Evolutionary conservation across 148 eudicot genomes (phyloP).

Genomic region (Rhododendron mucronatum): DNA sequence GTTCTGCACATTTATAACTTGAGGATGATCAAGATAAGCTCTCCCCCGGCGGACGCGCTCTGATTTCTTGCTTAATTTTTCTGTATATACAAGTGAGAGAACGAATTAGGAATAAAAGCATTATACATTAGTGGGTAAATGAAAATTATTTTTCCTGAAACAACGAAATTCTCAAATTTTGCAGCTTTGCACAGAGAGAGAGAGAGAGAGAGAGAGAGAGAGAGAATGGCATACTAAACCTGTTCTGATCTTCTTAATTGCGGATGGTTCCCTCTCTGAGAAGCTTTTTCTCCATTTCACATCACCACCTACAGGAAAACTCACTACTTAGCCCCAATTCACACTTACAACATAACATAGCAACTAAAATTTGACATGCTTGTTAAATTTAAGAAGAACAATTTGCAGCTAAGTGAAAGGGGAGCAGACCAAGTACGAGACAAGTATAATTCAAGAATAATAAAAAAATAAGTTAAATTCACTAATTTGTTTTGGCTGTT

Average conservation of each 20-base stretch:
- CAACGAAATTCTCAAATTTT: background rate
- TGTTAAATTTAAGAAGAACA: background rate
- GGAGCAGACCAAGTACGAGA: background rate
- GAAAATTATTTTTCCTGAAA: background rate
- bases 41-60: constrained; percentile 48
- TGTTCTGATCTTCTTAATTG: constrained; percentile 74
- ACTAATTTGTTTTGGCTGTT: background rate
- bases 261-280: constrained; percentile 75
- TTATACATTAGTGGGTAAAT: background rate
- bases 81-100: constrained; percentile 31
- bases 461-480: background rate
- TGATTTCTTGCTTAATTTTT: constrained; percentile 47
- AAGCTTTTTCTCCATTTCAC: constrained; percentile 77
- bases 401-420: background rate
- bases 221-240: constrained; percentile 31
- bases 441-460: background rate
- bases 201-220: background rate
- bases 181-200: background rate
- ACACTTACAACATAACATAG: constrained; percentile 2
- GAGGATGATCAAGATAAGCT: constrained; percentile 89
- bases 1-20: constrained; percentile 85
- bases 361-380: background rate
- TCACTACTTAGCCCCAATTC: background rate
- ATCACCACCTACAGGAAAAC: constrained; percentile 49
- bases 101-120: background rate